A percentile compares a stretch with the other conserved stretches of the same genome.
Conservation (phyloP, 805 yeast genomes). For the Kodamaea restingae region DNA sequence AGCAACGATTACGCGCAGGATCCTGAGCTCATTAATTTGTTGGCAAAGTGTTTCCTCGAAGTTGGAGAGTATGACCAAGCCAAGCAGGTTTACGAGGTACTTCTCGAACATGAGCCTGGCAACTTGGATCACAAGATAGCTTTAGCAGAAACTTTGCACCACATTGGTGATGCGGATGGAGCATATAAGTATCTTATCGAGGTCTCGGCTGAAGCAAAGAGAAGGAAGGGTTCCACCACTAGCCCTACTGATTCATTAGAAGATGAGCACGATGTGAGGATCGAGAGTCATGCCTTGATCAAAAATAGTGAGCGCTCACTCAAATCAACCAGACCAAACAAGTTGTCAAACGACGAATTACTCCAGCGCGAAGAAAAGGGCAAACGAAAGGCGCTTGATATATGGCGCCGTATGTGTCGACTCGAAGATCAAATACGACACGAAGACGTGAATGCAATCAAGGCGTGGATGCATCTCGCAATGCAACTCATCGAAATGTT, state of each 20-base stretch:
- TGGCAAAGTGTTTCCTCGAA: conserved; percentile 77
- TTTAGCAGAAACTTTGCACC: conserved; percentile 76
- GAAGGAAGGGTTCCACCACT: conserved; percentile 10
- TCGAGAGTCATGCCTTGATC: conserved; percentile 12
- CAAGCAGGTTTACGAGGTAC: conserved; percentile 50
- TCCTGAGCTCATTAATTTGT: conserved; percentile 49
- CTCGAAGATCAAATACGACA: conserved; percentile 36
- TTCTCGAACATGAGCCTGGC: conserved; percentile 53
- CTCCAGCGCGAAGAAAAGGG: conserved; percentile 55
- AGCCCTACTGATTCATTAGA: conserved; percentile 20
- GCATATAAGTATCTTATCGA: conserved; percentile 53
- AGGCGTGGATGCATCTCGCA: conserved; percentile 80
- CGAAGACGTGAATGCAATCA: conserved; percentile 55
- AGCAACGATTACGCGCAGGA: conserved; percentile 48
- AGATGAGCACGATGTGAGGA: conserved; percentile 6
- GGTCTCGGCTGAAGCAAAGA: conserved; percentile 38
- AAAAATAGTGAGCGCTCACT: conserved; percentile 9
- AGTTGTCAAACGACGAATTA: conserved; percentile 44
- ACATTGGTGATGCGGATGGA: conserved; percentile 55
- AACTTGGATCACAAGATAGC: conserved; percentile 72
- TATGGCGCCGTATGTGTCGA: conserved; percentile 50
- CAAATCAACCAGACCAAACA: conserved; percentile 9
- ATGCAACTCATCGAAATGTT: conserved; percentile 81
- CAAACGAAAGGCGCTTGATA: conserved; percentile 52
- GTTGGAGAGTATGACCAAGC: conserved; percentile 67